Percentiles rank a stretch among this genome's conserved stretches.
phyloP scores from a whole-genome alignment of 352 stramenopile genomes.

The Phytophthora macrochlamydospora region DNA sequence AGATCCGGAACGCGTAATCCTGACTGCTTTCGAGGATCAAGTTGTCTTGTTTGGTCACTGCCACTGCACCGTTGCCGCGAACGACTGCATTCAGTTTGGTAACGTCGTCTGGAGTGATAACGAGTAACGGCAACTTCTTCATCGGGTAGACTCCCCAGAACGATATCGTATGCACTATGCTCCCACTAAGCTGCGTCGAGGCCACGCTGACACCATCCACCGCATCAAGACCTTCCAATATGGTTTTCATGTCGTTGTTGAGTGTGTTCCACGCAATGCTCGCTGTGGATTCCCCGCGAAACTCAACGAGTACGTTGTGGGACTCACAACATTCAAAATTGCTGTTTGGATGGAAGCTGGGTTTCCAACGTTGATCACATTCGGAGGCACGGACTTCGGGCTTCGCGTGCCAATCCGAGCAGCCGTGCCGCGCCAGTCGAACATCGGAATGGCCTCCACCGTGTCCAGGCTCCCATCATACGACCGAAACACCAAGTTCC shows the following conservation, averaged over 20 bases:
- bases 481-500: conserved; percentile 74
- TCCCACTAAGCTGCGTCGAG: conserved; percentile 45
- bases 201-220: conserved; percentile 62
- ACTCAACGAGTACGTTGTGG: conserved; percentile 48
- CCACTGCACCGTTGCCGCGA: conserved; percentile 54
- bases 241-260: conserved; percentile 37
- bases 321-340: conserved; percentile 43
- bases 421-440: conserved; percentile 63
- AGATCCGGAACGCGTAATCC: conserved; percentile 61
- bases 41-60: conserved; percentile 54
- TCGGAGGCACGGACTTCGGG: conserved; percentile 39
- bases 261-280: conserved; percentile 47
- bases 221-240: conserved; percentile 47
- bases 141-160: conserved; percentile 86
- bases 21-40: conserved; percentile 62
- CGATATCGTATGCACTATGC: conserved; percentile 82
- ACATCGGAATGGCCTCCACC: conserved; percentile 59
- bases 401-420: conserved; percentile 54
- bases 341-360: conserved; percentile 58
- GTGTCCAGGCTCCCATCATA: conserved; percentile 60
- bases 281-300: conserved; percentile 52
- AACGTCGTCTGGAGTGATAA: conserved; percentile 18
- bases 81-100: conserved; percentile 48
- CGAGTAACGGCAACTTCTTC: conserved; percentile 53
- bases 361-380: conserved; percentile 60